phyloP scores from a whole-genome alignment of 345 rosid genomes.

The Euclidium syriacum region DNA sequence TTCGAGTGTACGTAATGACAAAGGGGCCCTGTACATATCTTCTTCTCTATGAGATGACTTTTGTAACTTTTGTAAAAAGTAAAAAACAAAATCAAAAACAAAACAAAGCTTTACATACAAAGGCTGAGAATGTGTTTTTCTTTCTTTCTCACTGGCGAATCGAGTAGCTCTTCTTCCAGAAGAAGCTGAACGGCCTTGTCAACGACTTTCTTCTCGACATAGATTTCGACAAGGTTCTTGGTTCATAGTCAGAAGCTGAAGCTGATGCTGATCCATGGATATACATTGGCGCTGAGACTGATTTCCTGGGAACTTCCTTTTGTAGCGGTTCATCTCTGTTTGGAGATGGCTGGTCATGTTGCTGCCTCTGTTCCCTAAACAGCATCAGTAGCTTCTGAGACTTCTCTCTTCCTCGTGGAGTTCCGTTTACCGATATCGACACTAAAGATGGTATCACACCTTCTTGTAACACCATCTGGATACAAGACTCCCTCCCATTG shows the following conservation, averaged over 20 bases:
- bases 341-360: constrained; percentile 57
- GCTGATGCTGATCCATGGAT: constrained; percentile 19
- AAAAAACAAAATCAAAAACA: constrained; percentile 15
- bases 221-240: constrained; percentile 59
- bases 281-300: constrained; percentile 22
- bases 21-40: constrained; percentile 50
- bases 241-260: constrained; percentile 36
- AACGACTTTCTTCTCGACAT: constrained; percentile 62
- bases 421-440: constrained; percentile 89
- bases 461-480: constrained; percentile 87
- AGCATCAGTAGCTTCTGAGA: constrained; percentile 86
- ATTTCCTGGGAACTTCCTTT: constrained; percentile 36
- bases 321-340: constrained; percentile 26
- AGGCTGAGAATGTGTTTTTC: background rate
- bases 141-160: constrained; percentile 40
- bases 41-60: constrained; percentile 38
- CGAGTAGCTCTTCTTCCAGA: constrained; percentile 92
- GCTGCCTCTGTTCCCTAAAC: constrained; percentile 91
- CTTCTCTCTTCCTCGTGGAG: constrained; percentile 77
- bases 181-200: constrained; percentile 65
- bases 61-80: constrained; percentile 27
- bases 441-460: constrained; percentile 95
- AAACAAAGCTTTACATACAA: constrained; percentile 47
- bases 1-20: constrained; percentile 17
- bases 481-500: constrained; percentile 64